A percentile compares a stretch with the other conserved stretches of the same genome.
phyloP scores from a whole-genome alignment of 352 stramenopile genomes.

The Phytophthora colocasiae region DNA sequence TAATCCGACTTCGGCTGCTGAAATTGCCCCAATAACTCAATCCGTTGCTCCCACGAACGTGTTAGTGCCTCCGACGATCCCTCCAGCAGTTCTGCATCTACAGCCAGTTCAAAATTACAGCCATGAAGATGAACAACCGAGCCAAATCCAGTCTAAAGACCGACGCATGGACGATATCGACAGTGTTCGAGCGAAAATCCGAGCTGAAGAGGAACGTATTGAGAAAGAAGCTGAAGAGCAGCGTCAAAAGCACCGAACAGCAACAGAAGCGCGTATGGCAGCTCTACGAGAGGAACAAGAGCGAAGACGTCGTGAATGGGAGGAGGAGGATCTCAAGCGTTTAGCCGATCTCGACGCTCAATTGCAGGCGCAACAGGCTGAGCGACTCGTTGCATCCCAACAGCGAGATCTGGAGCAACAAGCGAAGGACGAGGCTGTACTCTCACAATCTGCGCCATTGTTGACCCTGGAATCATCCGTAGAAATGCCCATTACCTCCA shows the following conservation, averaged over 20 bases:
- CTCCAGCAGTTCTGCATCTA: conserved; percentile 10
- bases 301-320: conserved; percentile 68
- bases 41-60: conserved; percentile 20
- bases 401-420: conserved; percentile 47
- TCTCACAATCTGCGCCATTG: conserved; percentile 7
- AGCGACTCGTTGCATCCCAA: conserved; percentile 39
- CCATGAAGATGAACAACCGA: conserved; percentile 7
- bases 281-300: conserved; percentile 73
- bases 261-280: conserved; percentile 65
- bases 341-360: conserved; percentile 57
- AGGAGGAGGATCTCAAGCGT: conserved; percentile 62
- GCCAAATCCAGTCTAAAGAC: not conserved
- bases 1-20: no score
- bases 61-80: conserved; percentile 23
- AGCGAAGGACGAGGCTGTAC: conserved; percentile 26
- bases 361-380: conserved; percentile 51
- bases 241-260: conserved; percentile 48
- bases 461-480: conserved; percentile 10
- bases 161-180: conserved; percentile 41
- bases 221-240: conserved; percentile 52
- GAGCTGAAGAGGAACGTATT: conserved; percentile 51
- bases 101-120: conserved; percentile 1
- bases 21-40: conserved; percentile 9
- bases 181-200: conserved; percentile 46
- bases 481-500: conserved; percentile 14